Evolutionary conservation across 2,329 filamentous ascomycete genomes (phyloP).

Genomic region (Zarea fungicola): DNA sequence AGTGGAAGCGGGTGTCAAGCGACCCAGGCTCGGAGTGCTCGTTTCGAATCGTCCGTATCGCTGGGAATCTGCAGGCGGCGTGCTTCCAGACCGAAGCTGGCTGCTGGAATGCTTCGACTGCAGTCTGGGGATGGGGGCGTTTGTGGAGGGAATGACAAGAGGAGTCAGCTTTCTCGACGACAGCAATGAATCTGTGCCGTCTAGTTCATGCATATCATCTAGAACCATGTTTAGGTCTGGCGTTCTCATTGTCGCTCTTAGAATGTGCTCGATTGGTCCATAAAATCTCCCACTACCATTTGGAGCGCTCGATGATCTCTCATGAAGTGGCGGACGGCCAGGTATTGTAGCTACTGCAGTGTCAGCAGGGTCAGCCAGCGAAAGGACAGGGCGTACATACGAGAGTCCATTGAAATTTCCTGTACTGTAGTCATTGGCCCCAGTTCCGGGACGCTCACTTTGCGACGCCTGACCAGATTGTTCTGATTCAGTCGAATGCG

Average conservation of each 20-base stretch:
- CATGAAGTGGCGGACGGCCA: constrained; percentile 57
- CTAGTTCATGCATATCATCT: constrained; percentile 21
- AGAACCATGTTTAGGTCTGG: constrained; percentile 20
- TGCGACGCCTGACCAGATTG: constrained; percentile 52
- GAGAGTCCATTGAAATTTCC: constrained; percentile 64
- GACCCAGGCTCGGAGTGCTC: constrained; percentile 41
- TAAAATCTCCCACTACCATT: constrained; percentile 26
- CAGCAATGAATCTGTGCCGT: constrained; percentile 8
- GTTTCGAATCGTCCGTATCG: constrained; percentile 40
- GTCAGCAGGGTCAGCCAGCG: constrained; percentile 16
- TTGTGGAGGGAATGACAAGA: constrained; percentile 47
- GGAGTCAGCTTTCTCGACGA: constrained; percentile 50
- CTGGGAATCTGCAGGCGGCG: constrained; percentile 32
- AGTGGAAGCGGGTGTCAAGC: constrained; percentile 39
- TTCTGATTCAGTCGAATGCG: constrained; percentile 54
- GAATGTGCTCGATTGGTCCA: not conserved
- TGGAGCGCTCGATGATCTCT: constrained; percentile 60
- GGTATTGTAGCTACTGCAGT: constrained; percentile 56
- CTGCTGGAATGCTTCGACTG: constrained; percentile 35
- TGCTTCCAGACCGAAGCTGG: constrained; percentile 42
- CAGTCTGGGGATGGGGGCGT: constrained; percentile 17
- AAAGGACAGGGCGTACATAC: constrained; percentile 39
- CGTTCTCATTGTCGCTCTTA: constrained; percentile 19
- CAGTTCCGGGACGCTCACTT: constrained; percentile 59
- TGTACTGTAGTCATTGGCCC: constrained; percentile 66